Evolutionary conservation across 164 flowering plant genomes (phyloP).

Genomic region (Liriodendron chinense): DNA sequence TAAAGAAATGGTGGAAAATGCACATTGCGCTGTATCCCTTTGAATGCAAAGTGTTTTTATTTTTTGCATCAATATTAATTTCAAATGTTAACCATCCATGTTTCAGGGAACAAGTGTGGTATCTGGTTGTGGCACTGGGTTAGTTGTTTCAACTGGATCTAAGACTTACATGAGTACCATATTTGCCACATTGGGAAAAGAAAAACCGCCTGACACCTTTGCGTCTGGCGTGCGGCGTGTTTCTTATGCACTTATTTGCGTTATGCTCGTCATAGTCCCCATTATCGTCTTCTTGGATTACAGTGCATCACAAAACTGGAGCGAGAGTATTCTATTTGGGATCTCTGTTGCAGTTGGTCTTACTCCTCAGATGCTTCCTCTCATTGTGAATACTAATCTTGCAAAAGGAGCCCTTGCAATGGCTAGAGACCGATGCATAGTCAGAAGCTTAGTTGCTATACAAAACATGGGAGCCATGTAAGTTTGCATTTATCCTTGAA

Average conservation of each 20-base stretch:
- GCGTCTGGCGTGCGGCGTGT: slow-evolving; percentile 49
- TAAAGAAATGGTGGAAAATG: neutral
- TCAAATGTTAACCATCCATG: neutral
- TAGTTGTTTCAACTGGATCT: slow-evolving; percentile 77
- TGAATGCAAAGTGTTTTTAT: too few species aligned
- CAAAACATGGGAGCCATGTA: slow-evolving; percentile 86
- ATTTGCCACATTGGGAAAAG: slow-evolving; percentile 54
- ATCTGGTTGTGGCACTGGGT: slow-evolving; percentile 68
- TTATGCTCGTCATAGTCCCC: slow-evolving; percentile 53
- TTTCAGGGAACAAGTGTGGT: slow-evolving; percentile 78
- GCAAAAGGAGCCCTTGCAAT: slow-evolving; percentile 80
- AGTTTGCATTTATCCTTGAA: slow-evolving; percentile 18
- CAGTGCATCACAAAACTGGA: slow-evolving; percentile 28
- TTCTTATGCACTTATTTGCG: slow-evolving; percentile 50
- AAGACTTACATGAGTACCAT: slow-evolving; percentile 78
- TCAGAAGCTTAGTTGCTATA: slow-evolving; percentile 66
- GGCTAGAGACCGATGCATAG: slow-evolving; percentile 77
- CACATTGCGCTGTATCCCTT: neutral
- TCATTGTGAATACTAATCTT: slow-evolving; percentile 67
- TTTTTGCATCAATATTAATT: neutral
- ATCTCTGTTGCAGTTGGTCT: slow-evolving; percentile 71
- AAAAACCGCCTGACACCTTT: slow-evolving; percentile 57
- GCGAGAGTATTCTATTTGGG: slow-evolving; percentile 52
- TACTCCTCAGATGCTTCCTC: slow-evolving; percentile 86
- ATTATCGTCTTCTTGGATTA: slow-evolving; percentile 39